Evolutionary conservation across 23 red algal genomes (phyloP), one percentile per base, ranked within the genome.

Genomic region (Cyanidioschyzon merolae): DNA sequence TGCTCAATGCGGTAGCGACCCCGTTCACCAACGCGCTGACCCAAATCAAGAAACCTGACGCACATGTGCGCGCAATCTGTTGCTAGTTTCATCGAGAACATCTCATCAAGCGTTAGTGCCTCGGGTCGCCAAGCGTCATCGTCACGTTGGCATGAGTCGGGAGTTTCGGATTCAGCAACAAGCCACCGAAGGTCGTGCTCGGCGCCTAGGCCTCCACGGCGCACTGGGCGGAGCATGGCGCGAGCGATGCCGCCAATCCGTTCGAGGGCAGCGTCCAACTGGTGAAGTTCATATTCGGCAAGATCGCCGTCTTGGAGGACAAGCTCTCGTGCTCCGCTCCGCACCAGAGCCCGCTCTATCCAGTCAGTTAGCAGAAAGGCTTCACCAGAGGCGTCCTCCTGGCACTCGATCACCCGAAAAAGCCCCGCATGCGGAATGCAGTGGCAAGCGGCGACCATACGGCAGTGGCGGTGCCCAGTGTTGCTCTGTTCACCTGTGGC

Each of bases 1-100:
- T 32, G n/a, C n/a, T 35, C 63, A 3, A 71, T 27, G 7, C 21
- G n/a, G 32, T 17, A 71, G n/a, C 32, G 63, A 3, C 32, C n/a
- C 63, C 63, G 32, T 35, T 71, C n/a, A 35, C n/a, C 63, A 25
- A 35, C n/a, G 3, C 30, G 2, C 16, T 27, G 21, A 3, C n/a
- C 30, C 63, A 71, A 71, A 35, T 71, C 63, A 25, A 71, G 32
- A 25, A 71, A 71, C 63, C 63, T 7, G 30, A 71, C 3, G 63
- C 63, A 71, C 45, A 54, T 54, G 45, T 21, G 7, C 21, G 21
- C 21, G 45, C 45, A 54, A 54, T 54, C 45, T 21, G 21, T 54
- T 21, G 45, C 45, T 21, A 54, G 45, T 21, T 7, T 7, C 45
- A 54, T 54, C 12, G 45, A 54, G 21, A 7, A 21, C 12, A 54